Percentiles rank a stretch among this genome's conserved stretches.
phyloP scores from a whole-genome alignment of 306 rosid species.

The Ammopiptanthus mongolicus region DNA sequence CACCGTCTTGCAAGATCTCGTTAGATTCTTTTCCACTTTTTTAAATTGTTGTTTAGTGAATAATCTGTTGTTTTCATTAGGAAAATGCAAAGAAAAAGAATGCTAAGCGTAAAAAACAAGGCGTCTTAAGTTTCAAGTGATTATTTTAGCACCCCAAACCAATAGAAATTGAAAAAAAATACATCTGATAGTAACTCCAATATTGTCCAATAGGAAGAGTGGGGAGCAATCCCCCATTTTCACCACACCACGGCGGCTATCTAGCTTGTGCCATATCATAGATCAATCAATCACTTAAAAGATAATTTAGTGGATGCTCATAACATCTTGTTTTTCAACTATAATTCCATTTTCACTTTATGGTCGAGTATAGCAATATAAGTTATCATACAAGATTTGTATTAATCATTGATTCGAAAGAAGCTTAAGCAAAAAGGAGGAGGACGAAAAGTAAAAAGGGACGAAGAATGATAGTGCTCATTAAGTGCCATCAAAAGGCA shows the following conservation, averaged over 20 bases:
- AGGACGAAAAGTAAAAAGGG: background rate
- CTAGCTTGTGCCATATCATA: background rate
- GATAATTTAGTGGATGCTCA: background rate
- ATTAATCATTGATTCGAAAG: background rate
- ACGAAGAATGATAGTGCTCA: background rate
- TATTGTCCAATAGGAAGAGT: background rate
- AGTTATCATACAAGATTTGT: background rate
- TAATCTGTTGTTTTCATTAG: background rate
- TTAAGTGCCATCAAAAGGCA: background rate
- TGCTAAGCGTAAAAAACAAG: background rate
- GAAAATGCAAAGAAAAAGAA: background rate
- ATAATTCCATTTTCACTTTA: background rate
- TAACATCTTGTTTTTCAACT: background rate
- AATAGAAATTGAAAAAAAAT: background rate
- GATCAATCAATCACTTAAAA: background rate
- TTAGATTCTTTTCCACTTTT: conserved; percentile 6
- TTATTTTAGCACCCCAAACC: background rate
- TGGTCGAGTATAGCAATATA: background rate
- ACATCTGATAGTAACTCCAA: background rate
- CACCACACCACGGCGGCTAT: background rate
- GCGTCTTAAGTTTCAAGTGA: background rate
- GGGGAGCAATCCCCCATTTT: background rate
- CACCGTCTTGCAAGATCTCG: background rate
- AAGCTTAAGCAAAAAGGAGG: background rate
- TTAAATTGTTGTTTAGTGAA: background rate